A percentile compares a stretch with the other conserved stretches of the same genome.
Evolutionary conservation across 2,329 filamentous ascomycete species (phyloP).

Genomic region (Aspergillus ustus): DNA sequence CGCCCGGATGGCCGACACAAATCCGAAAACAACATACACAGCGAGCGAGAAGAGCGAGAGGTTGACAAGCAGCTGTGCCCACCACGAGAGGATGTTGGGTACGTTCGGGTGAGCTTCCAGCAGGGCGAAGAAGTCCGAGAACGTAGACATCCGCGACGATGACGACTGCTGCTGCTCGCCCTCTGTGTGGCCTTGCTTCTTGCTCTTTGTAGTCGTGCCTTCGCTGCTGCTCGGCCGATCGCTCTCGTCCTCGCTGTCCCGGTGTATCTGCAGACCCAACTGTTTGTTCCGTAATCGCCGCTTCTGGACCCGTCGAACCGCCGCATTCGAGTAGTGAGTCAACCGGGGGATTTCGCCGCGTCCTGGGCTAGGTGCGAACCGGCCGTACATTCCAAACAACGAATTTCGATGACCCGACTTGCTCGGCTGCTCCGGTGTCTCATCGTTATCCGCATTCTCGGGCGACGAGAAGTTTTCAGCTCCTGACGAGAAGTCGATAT

Average conservation of each 20-base stretch:
- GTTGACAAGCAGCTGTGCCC: slow-evolving; percentile 64
- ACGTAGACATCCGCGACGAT: slow-evolving; percentile 40
- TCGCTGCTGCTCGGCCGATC: slow-evolving; percentile 45
- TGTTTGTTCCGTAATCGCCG: slow-evolving; percentile 53
- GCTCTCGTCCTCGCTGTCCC: slow-evolving; percentile 49
- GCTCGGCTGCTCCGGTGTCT: slow-evolving; percentile 49
- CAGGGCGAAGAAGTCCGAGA: slow-evolving; percentile 62
- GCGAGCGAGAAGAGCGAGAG: slow-evolving; percentile 52
- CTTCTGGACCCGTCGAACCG: slow-evolving; percentile 54
- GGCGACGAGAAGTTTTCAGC: slow-evolving; percentile 53
- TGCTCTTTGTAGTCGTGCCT: slow-evolving; percentile 23
- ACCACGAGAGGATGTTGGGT: slow-evolving; percentile 68
- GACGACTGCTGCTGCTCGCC: slow-evolving; percentile 10
- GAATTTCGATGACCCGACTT: slow-evolving; percentile 45
- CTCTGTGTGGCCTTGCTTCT: slow-evolving; percentile 25
- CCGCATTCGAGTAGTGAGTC: slow-evolving; percentile 51
- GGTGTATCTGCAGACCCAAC: slow-evolving; percentile 47
- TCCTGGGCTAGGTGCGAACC: slow-evolving; percentile 58
- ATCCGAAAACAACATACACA: slow-evolving; percentile 70
- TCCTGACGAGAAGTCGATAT: slow-evolving; percentile 54
- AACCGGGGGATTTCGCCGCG: slow-evolving; percentile 66
- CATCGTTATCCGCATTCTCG: slow-evolving; percentile 52
- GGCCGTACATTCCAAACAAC: slow-evolving; percentile 47
- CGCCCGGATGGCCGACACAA: slow-evolving; percentile 70
- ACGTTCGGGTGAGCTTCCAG: slow-evolving; percentile 68